Percentiles rank a stretch among this genome's conserved stretches.
These are phyloP conservation scores for Gossypium herbaceum DNA, from an alignment of 345 rosid genomes.

Conservation along the genomic window DNA sequence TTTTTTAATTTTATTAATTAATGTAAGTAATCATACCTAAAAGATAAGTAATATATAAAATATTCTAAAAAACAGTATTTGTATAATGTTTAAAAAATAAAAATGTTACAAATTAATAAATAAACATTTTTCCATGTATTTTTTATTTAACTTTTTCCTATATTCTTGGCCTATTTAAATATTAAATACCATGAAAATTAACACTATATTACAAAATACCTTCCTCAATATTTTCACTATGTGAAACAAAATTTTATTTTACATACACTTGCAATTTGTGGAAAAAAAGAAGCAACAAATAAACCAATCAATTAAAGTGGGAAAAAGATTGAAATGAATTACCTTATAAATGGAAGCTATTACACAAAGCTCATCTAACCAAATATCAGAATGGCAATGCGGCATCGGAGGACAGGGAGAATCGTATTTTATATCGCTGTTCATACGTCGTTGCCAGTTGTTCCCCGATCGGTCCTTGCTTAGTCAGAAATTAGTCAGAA, in stretches of 20 bases:
- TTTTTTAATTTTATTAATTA: no score
- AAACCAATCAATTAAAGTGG: not conserved
- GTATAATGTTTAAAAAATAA: no score
- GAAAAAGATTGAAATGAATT: constrained; percentile 21
- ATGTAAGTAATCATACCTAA: no score
- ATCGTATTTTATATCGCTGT: constrained; percentile 16
- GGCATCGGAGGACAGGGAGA: not conserved
- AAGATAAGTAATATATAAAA: no score
- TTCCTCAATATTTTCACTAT: not conserved
- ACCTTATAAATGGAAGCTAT: constrained; percentile 30
- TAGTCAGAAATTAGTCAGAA: constrained; percentile 18
- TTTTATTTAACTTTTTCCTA: not conserved
- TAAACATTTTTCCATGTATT: no score
- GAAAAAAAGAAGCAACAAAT: not conserved
- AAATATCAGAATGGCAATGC: not conserved
- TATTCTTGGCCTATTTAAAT: not conserved
- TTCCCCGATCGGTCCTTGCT: constrained; percentile 3
- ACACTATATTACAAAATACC: not conserved
- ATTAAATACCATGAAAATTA: not conserved
- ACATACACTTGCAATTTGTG: not conserved
- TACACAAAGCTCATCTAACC: constrained; percentile 27
- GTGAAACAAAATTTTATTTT: constrained; percentile 14
- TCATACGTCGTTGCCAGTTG: constrained; percentile 11
- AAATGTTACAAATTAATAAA: no score
- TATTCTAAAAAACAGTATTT: no score